Evolutionary conservation across 108 stramenopile species (phyloP).

Genomic region (Nannochloropsis oceanica): DNA sequence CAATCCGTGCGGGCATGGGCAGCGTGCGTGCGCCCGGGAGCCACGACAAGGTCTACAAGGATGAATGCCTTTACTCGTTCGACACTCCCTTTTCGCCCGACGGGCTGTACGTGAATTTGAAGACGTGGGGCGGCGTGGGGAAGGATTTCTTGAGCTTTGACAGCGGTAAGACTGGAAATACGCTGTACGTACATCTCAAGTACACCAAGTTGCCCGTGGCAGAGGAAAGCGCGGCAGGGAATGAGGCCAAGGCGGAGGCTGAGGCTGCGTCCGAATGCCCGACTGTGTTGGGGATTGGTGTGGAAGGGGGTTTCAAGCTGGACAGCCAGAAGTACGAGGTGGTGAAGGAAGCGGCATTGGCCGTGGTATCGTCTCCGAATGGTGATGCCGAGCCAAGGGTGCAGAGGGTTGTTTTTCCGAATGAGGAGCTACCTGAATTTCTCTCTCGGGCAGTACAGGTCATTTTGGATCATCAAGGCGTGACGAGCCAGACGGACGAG

Average conservation of each 20-base stretch:
- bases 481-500: slow-evolving; percentile 24
- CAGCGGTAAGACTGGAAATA: slow-evolving; percentile 3
- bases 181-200: slow-evolving; percentile 55
- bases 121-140: slow-evolving; percentile 65
- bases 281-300: slow-evolving; percentile 74
- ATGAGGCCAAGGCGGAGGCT: background rate
- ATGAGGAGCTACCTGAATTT: slow-evolving; percentile 44
- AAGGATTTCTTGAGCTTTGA: slow-evolving; percentile 45
- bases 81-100: slow-evolving; percentile 51
- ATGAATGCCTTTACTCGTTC: slow-evolving; percentile 32
- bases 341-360: slow-evolving; percentile 51
- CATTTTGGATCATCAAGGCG: slow-evolving; percentile 74
- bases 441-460: slow-evolving; percentile 56
- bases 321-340: slow-evolving; percentile 64
- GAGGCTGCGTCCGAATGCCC: background rate
- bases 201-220: slow-evolving; percentile 18
- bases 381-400: slow-evolving; percentile 23
- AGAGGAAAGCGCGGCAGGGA: slow-evolving; percentile 15
- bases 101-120: slow-evolving; percentile 71
- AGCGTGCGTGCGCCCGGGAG: slow-evolving; percentile 6
- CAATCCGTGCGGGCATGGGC: slow-evolving; percentile 10
- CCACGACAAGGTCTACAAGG: slow-evolving; percentile 38
- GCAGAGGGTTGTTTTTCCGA: slow-evolving; percentile 7
- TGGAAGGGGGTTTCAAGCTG: slow-evolving; percentile 78
- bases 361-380: slow-evolving; percentile 44